phyloP scores from a whole-genome alignment of 2,329 filamentous ascomycete species.

The Nemania serpens region DNA sequence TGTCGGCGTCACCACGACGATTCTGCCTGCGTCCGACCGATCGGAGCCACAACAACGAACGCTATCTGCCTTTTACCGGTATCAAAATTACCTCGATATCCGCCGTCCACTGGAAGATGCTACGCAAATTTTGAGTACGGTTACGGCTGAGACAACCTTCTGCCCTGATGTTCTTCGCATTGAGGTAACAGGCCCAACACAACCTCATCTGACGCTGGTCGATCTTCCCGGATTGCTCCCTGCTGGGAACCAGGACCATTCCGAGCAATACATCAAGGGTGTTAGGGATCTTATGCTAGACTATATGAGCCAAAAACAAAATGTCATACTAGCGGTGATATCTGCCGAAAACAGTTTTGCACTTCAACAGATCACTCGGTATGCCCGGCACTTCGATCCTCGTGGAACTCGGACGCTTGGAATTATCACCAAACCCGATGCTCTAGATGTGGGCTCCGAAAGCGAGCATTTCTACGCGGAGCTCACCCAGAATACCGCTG shows the following conservation, averaged over 20 bases:
- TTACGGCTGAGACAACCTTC: too few species aligned
- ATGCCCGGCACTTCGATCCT: constrained; percentile 44
- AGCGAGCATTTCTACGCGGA: constrained; percentile 46
- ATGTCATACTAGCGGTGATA: constrained; percentile 58
- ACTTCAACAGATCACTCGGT: constrained; percentile 59
- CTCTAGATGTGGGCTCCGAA: constrained; percentile 41
- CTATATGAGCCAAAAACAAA: background rate
- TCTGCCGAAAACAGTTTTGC: constrained; percentile 56
- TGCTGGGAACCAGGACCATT: background rate
- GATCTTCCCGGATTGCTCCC: background rate
- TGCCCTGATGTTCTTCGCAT: background rate
- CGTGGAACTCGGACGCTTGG: constrained; percentile 50
- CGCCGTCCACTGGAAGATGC: too few species aligned
- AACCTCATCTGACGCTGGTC: background rate
- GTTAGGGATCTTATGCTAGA: background rate
- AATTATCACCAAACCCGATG: constrained; percentile 55
- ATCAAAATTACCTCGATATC: too few species aligned
- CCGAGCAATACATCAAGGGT: background rate
- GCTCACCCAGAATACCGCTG: constrained; percentile 49
- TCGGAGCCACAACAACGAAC: too few species aligned
- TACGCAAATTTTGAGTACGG: too few species aligned
- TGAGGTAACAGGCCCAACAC: background rate
- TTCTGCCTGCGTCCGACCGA: too few species aligned
- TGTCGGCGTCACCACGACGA: too few species aligned
- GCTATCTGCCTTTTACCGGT: too few species aligned